These are phyloP conservation scores for Globisporangium apiculatum DNA, from an alignment of 352 stramenopile species.

Conservation along the genomic window DNA sequence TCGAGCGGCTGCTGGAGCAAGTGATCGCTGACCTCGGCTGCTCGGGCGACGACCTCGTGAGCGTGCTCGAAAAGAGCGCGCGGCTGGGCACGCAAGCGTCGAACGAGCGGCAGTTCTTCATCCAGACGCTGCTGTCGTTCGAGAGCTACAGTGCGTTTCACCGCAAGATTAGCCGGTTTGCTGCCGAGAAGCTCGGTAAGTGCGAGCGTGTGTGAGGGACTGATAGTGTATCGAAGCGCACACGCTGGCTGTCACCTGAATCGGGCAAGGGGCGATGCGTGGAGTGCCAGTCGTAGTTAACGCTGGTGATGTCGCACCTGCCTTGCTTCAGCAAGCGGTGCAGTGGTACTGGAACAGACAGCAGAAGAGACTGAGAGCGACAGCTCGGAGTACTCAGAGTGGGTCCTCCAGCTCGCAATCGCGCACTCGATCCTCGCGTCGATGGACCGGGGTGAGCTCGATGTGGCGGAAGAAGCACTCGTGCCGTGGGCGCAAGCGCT, in stretches of 20 bases:
- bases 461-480: slow-evolving; percentile 44
- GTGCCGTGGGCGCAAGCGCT: slow-evolving; percentile 60
- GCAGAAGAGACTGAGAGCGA: not conserved
- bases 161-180: slow-evolving; percentile 47
- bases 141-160: slow-evolving; percentile 63
- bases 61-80: slow-evolving; percentile 34
- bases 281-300: not conserved
- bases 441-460: slow-evolving; percentile 41
- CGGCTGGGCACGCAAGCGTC: slow-evolving; percentile 23
- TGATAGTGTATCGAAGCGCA: not conserved
- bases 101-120: slow-evolving; percentile 47
- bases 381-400: slow-evolving; percentile 32
- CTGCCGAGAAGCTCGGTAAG: slow-evolving; percentile 27
- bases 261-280: too few relatives aligned
- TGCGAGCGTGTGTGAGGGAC: not conserved
- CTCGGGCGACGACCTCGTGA: slow-evolving; percentile 45
- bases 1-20: slow-evolving; percentile 52
- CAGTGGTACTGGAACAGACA: not conserved
- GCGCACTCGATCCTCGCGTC: slow-evolving; percentile 60
- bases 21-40: slow-evolving; percentile 57
- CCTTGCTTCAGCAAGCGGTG: slow-evolving; percentile 4
- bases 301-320: not conserved
- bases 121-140: slow-evolving; percentile 69
- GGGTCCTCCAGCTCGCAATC: slow-evolving; percentile 62
- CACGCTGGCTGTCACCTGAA: too few relatives aligned